These are phyloP conservation scores for Fusarium buharicum DNA, from an alignment of 2,329 filamentous ascomycete species.

Conservation along the genomic window DNA sequence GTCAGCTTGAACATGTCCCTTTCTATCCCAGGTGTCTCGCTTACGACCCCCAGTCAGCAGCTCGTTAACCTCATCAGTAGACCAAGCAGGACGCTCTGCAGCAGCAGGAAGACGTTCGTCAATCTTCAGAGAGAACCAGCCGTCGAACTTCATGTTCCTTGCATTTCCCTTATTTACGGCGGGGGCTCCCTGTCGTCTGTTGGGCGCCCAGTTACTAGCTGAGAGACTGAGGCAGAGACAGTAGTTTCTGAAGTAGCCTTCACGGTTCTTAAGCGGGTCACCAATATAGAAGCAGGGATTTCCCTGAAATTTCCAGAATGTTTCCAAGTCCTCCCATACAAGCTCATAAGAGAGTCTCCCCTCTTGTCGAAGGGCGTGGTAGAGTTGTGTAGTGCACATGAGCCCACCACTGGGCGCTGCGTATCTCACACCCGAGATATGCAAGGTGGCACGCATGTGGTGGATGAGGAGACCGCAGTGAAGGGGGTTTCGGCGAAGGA, in stretches of 20 bases:
- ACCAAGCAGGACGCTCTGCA: constrained; percentile 6
- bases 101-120: not conserved
- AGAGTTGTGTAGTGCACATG: constrained; percentile 34
- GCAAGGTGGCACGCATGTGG: constrained; percentile 29
- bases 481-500: constrained; percentile 36
- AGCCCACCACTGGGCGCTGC: constrained; percentile 28
- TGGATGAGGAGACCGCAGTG: constrained; percentile 40
- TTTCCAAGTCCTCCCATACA: constrained; percentile 32
- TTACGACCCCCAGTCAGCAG: constrained; percentile 9
- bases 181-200: constrained; percentile 15
- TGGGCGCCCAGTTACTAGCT: constrained; percentile 30
- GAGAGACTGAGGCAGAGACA: constrained; percentile 35
- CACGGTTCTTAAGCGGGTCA: constrained; percentile 22
- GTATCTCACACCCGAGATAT: constrained; percentile 18
- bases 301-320: constrained; percentile 29
- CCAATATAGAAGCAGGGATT: constrained; percentile 39
- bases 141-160: constrained; percentile 29
- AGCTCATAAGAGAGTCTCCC: constrained; percentile 6
- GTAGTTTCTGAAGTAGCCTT: constrained; percentile 41
- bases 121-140: constrained; percentile 10
- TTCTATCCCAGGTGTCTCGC: constrained; percentile 6
- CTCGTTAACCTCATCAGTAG: constrained; percentile 2
- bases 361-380: constrained; percentile 40
- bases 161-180: constrained; percentile 19
- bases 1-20: constrained; percentile 3